phyloP scores from a whole-genome alignment of 371 early-diverging fungal genomes.

The Mucor mucedo region DNA sequence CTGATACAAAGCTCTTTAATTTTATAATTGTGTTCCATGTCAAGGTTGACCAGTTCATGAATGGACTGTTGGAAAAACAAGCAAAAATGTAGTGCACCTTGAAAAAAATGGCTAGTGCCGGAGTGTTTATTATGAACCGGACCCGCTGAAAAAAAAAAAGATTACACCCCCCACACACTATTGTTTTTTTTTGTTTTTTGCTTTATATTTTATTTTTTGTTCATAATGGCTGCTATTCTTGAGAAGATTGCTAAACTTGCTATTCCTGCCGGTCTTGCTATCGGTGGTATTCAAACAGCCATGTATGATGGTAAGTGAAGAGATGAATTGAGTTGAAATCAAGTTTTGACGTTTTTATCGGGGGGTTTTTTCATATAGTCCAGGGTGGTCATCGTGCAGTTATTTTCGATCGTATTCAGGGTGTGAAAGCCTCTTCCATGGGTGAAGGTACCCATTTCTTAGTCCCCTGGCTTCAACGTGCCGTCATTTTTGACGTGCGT shows the following conservation, averaged over 20 bases:
- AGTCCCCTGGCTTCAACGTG: slow-evolving; percentile 90
- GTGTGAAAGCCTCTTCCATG: slow-evolving; percentile 80
- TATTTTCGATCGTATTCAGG: slow-evolving; percentile 94
- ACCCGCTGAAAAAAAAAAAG: no score
- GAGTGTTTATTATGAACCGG: no score
- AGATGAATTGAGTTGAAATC: no score
- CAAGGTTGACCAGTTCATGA: no score
- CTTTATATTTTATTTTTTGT: no score
- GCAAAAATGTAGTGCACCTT: no score
- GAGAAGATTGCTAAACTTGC: slow-evolving; percentile 69
- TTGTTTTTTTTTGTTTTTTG: no score
- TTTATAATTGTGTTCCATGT: no score
- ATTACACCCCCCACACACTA: no score
- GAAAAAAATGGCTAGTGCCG: no score
- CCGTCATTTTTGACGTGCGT: slow-evolving; percentile 86
- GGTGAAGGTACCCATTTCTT: slow-evolving; percentile 98
- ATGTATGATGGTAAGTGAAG: slow-evolving; percentile 88
- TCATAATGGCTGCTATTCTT: slow-evolving; percentile 21
- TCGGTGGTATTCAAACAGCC: slow-evolving; percentile 75
- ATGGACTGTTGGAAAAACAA: no score
- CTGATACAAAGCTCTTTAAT: no score
- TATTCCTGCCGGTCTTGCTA: slow-evolving; percentile 70
- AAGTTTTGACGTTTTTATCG: slow-evolving; percentile 1
- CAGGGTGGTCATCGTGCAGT: slow-evolving; percentile 97
- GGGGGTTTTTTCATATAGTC: slow-evolving; percentile 53